A percentile compares a stretch with the other conserved stretches of the same genome.
Evolutionary conservation across 352 stramenopile species (phyloP).

Genomic region (Achlya hypogyna): DNA sequence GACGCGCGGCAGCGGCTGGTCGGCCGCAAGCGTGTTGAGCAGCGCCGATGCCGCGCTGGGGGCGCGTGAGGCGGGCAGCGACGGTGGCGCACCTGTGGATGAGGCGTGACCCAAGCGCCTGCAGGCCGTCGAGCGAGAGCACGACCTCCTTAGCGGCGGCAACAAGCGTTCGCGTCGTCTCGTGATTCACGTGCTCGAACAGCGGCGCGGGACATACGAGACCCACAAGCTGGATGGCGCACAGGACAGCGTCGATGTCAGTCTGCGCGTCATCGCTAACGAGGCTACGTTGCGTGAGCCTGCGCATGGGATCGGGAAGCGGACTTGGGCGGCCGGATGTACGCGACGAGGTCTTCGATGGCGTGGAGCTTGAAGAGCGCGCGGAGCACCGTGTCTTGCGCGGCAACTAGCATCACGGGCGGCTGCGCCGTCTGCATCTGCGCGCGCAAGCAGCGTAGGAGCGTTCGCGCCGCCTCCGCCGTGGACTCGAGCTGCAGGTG

Average conservation of each 20-base stretch:
- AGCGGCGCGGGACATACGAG: constrained; percentile 36
- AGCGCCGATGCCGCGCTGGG: not conserved
- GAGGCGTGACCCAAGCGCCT: not conserved
- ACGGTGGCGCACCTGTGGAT: not conserved
- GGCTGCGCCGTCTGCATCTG: constrained; percentile 44
- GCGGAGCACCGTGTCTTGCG: constrained; percentile 55
- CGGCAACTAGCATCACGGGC: constrained; percentile 33
- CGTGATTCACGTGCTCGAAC: not conserved
- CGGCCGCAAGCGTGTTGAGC: constrained; percentile 4
- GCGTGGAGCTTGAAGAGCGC: constrained; percentile 51
- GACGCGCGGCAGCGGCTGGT: constrained; percentile 14
- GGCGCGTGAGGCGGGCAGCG: not conserved
- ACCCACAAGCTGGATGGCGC: constrained; percentile 49
- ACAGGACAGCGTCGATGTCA: constrained; percentile 31
- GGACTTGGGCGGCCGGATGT: constrained; percentile 40
- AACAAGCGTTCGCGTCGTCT: not conserved
- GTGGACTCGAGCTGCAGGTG: constrained; percentile 40
- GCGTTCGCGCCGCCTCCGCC: constrained; percentile 47
- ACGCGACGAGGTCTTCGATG: constrained; percentile 53
- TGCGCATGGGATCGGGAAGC: constrained; percentile 11
- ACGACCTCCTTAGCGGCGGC: not conserved
- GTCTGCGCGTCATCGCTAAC: constrained; percentile 31
- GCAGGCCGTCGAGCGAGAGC: not conserved
- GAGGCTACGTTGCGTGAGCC: not conserved
- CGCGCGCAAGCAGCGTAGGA: constrained; percentile 44